Conservation (phyloP, 2,329 filamentous ascomycete species). For the Xylariaceae sp. region DNA sequence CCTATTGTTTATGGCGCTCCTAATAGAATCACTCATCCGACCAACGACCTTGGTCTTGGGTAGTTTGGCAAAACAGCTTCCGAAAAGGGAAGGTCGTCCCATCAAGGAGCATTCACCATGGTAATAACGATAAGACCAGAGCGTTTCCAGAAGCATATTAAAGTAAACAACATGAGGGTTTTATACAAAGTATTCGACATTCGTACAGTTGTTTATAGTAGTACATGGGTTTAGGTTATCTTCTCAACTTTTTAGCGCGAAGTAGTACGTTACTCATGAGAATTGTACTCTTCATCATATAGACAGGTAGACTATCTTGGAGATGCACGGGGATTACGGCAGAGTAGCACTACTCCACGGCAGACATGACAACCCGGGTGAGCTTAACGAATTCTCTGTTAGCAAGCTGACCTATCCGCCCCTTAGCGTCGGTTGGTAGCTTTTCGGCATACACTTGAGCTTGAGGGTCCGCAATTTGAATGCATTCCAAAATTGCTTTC, state of each 20-base stretch:
- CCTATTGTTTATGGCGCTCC: no score
- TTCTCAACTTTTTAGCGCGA: neutral
- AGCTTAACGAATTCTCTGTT: slow-evolving; percentile 43
- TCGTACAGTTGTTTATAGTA: slow-evolving; percentile 1
- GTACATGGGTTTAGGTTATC: neutral
- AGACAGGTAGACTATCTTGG: neutral
- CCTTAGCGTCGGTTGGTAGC: slow-evolving; percentile 26
- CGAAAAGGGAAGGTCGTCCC: slow-evolving; percentile 19
- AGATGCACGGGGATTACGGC: neutral
- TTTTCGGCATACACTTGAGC: slow-evolving; percentile 45
- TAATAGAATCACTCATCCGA: no score
- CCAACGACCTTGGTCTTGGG: slow-evolving; percentile 17
- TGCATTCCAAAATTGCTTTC: slow-evolving; percentile 57
- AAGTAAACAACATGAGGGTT: slow-evolving; percentile 9
- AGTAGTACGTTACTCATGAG: no score
- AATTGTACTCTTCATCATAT: no score
- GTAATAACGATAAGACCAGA: neutral
- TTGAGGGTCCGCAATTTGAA: slow-evolving; percentile 59
- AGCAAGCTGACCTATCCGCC: slow-evolving; percentile 10
- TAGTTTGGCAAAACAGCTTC: slow-evolving; percentile 19
- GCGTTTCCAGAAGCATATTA: no score
- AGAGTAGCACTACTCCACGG: neutral
- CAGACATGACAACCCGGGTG: slow-evolving; percentile 29
- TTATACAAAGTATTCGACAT: neutral
- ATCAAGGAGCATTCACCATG: neutral